Evolutionary conservation across 306 rosid species (phyloP), one percentile per base, ranked within the genome.

Genomic region (Fagus crenata): DNA sequence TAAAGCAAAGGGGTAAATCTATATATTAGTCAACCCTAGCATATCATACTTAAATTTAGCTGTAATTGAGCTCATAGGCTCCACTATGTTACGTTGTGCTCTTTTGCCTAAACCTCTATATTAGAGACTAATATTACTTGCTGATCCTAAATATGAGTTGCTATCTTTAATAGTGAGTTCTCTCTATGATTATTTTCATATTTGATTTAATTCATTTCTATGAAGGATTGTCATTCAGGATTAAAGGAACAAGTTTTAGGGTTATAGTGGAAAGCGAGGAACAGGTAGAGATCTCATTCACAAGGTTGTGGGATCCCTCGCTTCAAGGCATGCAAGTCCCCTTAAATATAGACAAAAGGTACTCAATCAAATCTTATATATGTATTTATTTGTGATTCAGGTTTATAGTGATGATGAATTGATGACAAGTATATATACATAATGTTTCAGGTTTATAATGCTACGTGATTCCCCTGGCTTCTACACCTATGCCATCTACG

Each of bases 341-440:
- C 73, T 78, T 95, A 77, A 95, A 92, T 55, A 91, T 95, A 78
- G 97, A 95, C 86, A 95, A 90, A 85, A 95, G 99, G 99, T 95
- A 46, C 61, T 72, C 78, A 28, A 72, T 78, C 40, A 32, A 32
- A 12, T 46, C 11, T 13, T 9, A 46, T 3, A 46, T 22, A 22
- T 22, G 51, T 46, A 46, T 46, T 46, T 7, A 13, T 46, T 9
- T 46, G 51, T 46, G 51, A 12, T 46, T 46, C 51, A 46, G 13
- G 51, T 13, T 46, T 12, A 46, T 46, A 46, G 11, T 9, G 51
- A 46, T 46, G 2, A 39, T 61, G 63, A 35, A 22, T 22, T 76
- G 72, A 37, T 61, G 63, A 35, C 80, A 39, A 17, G 41, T 59
- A 22, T 46, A 37, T 7, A 46, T 46, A 7, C 56, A 69, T 58